A percentile compares a stretch with the other conserved stretches of the same genome.
These are phyloP conservation scores for Globisporangium spinosum DNA, from an alignment of 352 stramenopile genomes.

Conservation along the genomic window DNA sequence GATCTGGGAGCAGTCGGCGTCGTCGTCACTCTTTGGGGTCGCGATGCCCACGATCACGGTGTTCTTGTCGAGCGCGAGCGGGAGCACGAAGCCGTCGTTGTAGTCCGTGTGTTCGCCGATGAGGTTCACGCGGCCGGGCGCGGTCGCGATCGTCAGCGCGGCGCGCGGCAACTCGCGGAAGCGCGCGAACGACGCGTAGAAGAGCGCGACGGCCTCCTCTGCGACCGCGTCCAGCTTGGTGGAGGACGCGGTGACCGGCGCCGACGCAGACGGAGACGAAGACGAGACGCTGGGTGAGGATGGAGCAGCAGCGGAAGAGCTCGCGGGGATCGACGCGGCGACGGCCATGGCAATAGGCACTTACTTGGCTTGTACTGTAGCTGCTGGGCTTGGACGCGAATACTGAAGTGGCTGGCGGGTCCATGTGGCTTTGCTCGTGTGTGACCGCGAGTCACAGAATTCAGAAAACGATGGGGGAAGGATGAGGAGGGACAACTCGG, in stretches of 20 bases:
- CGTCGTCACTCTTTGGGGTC: constrained; percentile 23
- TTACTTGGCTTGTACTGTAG: neutral
- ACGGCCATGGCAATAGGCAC: constrained; percentile 3
- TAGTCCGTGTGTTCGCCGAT: constrained; percentile 97
- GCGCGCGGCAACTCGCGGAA: constrained; percentile 31
- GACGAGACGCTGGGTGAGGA: neutral
- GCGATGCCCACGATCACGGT: constrained; percentile 80
- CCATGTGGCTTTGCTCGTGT: neutral
- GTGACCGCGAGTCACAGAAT: neutral
- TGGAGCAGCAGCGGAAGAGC: neutral
- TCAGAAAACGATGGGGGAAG: neutral
- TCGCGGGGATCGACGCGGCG: constrained; percentile 11
- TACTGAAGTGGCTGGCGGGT: constrained; percentile 11
- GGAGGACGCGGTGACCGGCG: constrained; percentile 1
- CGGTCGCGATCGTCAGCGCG: constrained; percentile 55
- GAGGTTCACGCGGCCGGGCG: constrained; percentile 94
- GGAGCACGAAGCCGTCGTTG: constrained; percentile 94
- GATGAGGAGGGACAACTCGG: neutral
- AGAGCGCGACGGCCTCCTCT: constrained; percentile 56
- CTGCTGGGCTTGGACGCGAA: constrained; percentile 4
- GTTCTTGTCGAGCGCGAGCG: constrained; percentile 89
- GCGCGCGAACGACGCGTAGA: constrained; percentile 52
- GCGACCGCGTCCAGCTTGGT: constrained; percentile 28
- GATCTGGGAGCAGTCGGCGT: constrained; percentile 28
- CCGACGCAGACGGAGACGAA: neutral